Percentiles rank a stretch among this genome's conserved stretches.
These are phyloP conservation scores for Fusarium succisae DNA, from an alignment of 2,329 filamentous ascomycete species.

Conservation along the genomic window DNA sequence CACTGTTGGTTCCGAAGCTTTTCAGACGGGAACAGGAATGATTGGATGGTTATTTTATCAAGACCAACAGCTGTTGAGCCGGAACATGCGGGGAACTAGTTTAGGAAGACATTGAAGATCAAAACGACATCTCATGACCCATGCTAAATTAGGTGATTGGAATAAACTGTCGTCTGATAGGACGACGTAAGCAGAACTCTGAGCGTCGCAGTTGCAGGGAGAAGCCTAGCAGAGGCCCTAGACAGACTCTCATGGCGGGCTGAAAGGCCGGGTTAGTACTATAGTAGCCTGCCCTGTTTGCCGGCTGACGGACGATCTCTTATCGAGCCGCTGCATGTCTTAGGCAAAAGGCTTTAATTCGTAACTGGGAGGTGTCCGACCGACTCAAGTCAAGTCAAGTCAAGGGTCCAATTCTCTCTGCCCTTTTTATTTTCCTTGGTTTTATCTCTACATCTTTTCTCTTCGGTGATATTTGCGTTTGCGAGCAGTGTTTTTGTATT, in stretches of 20 bases:
- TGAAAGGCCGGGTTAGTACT: conserved; percentile 1
- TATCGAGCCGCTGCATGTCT: conserved; percentile 33
- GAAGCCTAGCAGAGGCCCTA: not conserved
- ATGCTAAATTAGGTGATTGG: conserved; percentile 16
- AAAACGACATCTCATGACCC: conserved; percentile 4
- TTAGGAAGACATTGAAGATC: conserved; percentile 4
- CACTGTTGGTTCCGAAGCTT: not conserved
- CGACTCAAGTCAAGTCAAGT: not conserved
- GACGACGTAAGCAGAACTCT: conserved; percentile 10
- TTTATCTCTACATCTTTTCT: not conserved
- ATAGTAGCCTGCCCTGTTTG: not conserved
- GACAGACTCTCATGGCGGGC: not conserved
- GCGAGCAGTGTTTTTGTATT: not conserved
- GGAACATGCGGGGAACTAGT: conserved; percentile 5
- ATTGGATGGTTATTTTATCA: not conserved
- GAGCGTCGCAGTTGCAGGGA: not conserved
- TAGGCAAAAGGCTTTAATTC: conserved; percentile 16
- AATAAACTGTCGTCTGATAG: conserved; percentile 26
- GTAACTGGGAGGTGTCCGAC: not conserved
- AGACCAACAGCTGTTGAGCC: not conserved
- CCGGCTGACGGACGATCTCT: not conserved
- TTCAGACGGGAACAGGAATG: conserved; percentile 3
- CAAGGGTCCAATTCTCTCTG: not conserved
- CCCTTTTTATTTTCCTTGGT: not conserved
- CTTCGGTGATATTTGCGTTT: not conserved